Conservation (phyloP, 768 basidiomycete genomes). For the Royoungia palumana region DNA sequence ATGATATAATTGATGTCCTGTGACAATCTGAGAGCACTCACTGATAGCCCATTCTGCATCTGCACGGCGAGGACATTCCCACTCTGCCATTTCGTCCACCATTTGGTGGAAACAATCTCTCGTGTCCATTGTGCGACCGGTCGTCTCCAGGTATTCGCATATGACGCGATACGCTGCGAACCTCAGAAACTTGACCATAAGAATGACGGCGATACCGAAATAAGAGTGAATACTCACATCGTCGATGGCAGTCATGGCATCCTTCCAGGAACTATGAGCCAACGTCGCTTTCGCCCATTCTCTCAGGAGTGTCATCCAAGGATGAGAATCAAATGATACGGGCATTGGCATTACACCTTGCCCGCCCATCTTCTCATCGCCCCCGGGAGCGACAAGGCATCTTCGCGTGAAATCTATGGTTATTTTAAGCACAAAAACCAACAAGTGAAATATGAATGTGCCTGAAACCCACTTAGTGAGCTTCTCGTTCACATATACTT, state of each 20-base stretch:
- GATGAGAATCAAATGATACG: too few relatives aligned
- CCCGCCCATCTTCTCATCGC: too few relatives aligned
- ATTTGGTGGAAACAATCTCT: not conserved
- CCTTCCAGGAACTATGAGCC: not conserved
- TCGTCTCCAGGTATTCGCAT: not conserved
- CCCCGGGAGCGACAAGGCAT: too few relatives aligned
- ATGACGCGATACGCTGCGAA: not conserved
- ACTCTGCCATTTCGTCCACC: not conserved
- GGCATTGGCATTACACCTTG: too few relatives aligned
- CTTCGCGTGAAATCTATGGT: too few relatives aligned
- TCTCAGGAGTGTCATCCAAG: not conserved
- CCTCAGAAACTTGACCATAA: not conserved
- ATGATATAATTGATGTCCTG: too few relatives aligned
- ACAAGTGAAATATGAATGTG: not conserved
- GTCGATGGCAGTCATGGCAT: not conserved
- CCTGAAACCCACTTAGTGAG: not conserved
- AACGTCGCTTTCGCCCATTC: not conserved
- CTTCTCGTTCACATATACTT: too few relatives aligned
- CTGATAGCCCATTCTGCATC: too few relatives aligned
- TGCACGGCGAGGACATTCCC: too few relatives aligned
- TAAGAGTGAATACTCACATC: not conserved
- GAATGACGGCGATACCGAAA: not conserved
- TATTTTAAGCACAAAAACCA: too few relatives aligned
- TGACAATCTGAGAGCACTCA: too few relatives aligned
- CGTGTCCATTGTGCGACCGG: not conserved